Base-by-base conservation (phyloP, 1,284 basidiomycete genomes). In the Ceratobasidium sp. region DNA sequence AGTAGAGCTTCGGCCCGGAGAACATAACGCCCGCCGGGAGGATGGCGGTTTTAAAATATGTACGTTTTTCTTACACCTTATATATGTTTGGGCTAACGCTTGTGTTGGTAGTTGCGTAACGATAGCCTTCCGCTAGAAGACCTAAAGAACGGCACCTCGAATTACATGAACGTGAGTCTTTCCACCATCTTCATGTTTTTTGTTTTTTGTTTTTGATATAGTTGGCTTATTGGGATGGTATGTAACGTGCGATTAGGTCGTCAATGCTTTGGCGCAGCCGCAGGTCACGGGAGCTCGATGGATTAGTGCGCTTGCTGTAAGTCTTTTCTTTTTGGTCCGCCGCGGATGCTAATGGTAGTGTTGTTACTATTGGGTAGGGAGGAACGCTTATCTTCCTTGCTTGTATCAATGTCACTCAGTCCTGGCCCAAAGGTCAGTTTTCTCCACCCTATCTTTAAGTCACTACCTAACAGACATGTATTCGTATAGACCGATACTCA, bases 391-490 rank as follows among this genome's bases (percentile, higher is more conserved):
- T 69, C 14, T 69, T 46, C 47, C 66, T 69, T 30, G 52, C 66
- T 4, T 28, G 44, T 11, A 69, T 69, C 28, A 69, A 69, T n/a
- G 18, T 69, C 4, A 23, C 54, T 35, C 66, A 69, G 43, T 38
- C 52, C 14, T 69, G 66, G 66, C 66, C 66, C n/a, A 69, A 69
- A 69, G 66, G 66, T 69, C 9, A 18, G 58, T 46, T 41, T 46
- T 11, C 3, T 61, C 26, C 1, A 7, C 1, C 26, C 23, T 7
- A 5, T 46, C 18, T 9, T 5, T 3, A 1, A 11, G 13, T 7
- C n/a, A n/a, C 21, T 16, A 11, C 35, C 38, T 54, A 32, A 26
- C 23, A 28, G n/a, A n/a, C 16, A 5, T 28, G 35, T 21, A 1
- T 30, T 26, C 2, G 6, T 21, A 28, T 13, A 69, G 66, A 69